phyloP scores from a whole-genome alignment of 257 asterid genomes.

The Petunia axillaris region DNA sequence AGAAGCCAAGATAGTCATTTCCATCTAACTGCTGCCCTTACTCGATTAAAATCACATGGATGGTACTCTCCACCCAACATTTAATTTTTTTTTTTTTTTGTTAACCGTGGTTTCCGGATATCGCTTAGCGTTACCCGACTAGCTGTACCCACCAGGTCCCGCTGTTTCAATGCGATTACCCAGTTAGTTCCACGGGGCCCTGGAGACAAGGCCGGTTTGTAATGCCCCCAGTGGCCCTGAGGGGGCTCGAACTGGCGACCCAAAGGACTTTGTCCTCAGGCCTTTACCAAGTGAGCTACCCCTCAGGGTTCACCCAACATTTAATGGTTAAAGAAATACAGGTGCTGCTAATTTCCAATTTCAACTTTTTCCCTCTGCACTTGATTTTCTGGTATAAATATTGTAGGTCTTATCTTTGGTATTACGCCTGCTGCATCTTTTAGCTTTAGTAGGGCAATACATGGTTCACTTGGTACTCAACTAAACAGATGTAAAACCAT shows the following conservation, averaged over 20 bases:
- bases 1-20: neutral
- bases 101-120: too few relatives aligned
- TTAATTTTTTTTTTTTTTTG: too few relatives aligned
- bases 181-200: too few relatives aligned
- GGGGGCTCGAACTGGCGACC: too few relatives aligned
- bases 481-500: neutral
- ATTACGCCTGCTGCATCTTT: neutral
- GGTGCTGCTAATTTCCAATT: neutral
- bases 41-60: neutral
- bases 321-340: neutral
- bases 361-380: neutral
- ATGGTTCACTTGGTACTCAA: neutral
- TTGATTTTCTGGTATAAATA: constrained; percentile 3
- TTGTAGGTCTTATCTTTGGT: neutral
- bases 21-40: neutral
- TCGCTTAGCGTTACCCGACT: too few relatives aligned
- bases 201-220: too few relatives aligned
- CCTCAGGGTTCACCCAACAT: neutral
- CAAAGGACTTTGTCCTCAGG: too few relatives aligned
- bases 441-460: neutral
- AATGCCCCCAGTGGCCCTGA: too few relatives aligned
- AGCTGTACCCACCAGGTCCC: too few relatives aligned
- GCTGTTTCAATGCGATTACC: too few relatives aligned
- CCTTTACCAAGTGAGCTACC: too few relatives aligned
- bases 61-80: neutral